phyloP scores from a whole-genome alignment of 805 yeast genomes.

The Wickerhamomyces chambardii region DNA sequence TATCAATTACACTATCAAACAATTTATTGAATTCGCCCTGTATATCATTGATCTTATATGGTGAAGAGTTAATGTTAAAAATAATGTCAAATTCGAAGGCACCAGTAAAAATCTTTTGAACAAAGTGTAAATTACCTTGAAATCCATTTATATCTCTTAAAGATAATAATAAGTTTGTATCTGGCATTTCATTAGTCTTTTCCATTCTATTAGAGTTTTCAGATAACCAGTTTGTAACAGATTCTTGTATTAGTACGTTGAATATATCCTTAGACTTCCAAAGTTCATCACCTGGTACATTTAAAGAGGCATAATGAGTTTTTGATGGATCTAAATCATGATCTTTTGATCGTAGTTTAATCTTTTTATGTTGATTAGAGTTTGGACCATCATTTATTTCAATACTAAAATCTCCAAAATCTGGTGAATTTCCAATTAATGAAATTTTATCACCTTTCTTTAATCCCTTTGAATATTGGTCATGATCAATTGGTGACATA shows the following conservation, averaged over 20 bases:
- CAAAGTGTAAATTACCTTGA: conserved; percentile 69
- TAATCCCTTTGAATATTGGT: conserved; percentile 15
- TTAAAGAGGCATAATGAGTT: conserved; percentile 59
- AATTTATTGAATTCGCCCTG: conserved; percentile 16
- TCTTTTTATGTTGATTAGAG: conserved; percentile 32
- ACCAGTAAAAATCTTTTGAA: conserved; percentile 73
- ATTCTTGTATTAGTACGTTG: conserved; percentile 59
- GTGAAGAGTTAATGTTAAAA: conserved; percentile 39
- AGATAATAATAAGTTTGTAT: conserved; percentile 34
- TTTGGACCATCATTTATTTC: conserved; percentile 48
- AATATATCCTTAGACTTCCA: conserved; percentile 81
- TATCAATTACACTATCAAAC: conserved; percentile 10
- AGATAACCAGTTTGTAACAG: conserved; percentile 36
- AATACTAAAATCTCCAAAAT: conserved; percentile 59
- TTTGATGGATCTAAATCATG: conserved; percentile 45
- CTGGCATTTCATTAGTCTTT: conserved; percentile 23
- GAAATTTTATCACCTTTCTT: conserved; percentile 25
- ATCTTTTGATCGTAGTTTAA: conserved; percentile 20
- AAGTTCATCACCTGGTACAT: conserved; percentile 58
- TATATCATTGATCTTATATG: conserved; percentile 25
- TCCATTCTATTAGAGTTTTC: conserved; percentile 14
- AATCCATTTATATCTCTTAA: conserved; percentile 50
- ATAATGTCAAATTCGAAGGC: conserved; percentile 65
- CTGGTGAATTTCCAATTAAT: conserved; percentile 46
- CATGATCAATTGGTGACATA: conserved; percentile 29